Evolutionary conservation across 352 stramenopile species (phyloP).

Genomic region (Phytophthora citricola): DNA sequence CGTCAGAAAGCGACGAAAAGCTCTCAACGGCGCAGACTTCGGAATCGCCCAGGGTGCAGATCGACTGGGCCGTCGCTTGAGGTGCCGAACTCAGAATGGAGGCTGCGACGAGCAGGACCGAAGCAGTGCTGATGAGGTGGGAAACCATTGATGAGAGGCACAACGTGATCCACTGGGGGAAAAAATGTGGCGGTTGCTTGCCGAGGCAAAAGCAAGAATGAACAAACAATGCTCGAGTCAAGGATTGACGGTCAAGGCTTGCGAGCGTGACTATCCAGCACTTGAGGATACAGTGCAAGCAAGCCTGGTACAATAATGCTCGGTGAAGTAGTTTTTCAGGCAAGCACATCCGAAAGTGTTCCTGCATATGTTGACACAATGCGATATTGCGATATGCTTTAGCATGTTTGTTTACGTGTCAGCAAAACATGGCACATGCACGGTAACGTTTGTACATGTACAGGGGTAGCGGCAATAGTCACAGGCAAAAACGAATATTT

Average conservation of each 20-base stretch:
- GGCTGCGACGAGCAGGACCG: slow-evolving; percentile 19
- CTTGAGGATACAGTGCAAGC: neutral
- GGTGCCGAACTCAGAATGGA: neutral
- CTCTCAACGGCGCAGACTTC: slow-evolving; percentile 33
- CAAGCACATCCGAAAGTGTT: slow-evolving; percentile 15
- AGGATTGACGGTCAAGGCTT: too few species aligned
- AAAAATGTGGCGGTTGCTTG: neutral
- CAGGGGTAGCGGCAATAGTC: too few species aligned
- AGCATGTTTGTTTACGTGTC: neutral
- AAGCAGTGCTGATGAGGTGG: neutral
- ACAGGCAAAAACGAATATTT: too few species aligned
- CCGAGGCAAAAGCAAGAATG: slow-evolving; percentile 11
- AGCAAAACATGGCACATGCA: neutral
- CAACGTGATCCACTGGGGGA: too few species aligned
- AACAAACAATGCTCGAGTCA: neutral
- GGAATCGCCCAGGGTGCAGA: slow-evolving; percentile 31
- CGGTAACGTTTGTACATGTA: too few species aligned
- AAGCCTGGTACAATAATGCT: neutral
- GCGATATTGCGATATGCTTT: neutral
- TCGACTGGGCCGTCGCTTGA: slow-evolving; percentile 12
- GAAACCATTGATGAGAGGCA: slow-evolving; percentile 3
- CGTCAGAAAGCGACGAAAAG: slow-evolving; percentile 23
- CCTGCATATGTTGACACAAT: neutral
- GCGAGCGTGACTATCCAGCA: slow-evolving; percentile 4
- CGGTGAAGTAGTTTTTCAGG: neutral